These are phyloP conservation scores for Filosporella fistucella DNA, from an alignment of 495 filamentous ascomycete species.

Conservation along the genomic window DNA sequence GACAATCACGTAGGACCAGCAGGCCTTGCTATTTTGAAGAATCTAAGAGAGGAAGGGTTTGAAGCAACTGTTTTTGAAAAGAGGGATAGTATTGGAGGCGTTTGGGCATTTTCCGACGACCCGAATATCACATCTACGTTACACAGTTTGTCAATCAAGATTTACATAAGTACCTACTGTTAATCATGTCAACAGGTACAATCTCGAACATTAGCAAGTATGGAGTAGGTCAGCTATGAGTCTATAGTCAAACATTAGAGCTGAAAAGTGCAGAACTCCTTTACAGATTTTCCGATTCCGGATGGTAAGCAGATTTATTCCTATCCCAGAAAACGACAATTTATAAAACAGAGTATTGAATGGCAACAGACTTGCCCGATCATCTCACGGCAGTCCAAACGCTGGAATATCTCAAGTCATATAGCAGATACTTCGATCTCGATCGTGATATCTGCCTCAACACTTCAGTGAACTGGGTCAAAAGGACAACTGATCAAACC, in stretches of 20 bases:
- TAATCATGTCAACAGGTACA: slow-evolving; percentile 18
- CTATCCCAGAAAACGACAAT: too few species aligned
- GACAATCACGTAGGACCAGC: slow-evolving; percentile 9
- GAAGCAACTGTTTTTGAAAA: slow-evolving; percentile 31
- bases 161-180: slow-evolving; percentile 9
- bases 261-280: too few species aligned
- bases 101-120: slow-evolving; percentile 34
- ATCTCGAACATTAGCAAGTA: slow-evolving; percentile 30
- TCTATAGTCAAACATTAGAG: too few species aligned
- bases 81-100: slow-evolving; percentile 29
- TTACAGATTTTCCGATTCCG: slow-evolving; percentile 33
- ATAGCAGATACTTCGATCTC: slow-evolving; percentile 26
- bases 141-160: slow-evolving; percentile 14
- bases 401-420: slow-evolving; percentile 30
- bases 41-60: slow-evolving; percentile 34
- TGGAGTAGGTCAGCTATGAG: slow-evolving; percentile 28
- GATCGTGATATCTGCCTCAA: slow-evolving; percentile 26
- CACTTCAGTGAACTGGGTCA: slow-evolving; percentile 15
- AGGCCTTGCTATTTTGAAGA: slow-evolving; percentile 34
- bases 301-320: slow-evolving; percentile 32
- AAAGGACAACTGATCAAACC: slow-evolving; percentile 15
- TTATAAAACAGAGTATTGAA: too few species aligned
- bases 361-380: slow-evolving; percentile 25
- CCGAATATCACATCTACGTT: slow-evolving; percentile 25
- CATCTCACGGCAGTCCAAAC: slow-evolving; percentile 24